phyloP scores from a whole-genome alignment of 345 rosid species.

The Hibiscus syriacus region DNA sequence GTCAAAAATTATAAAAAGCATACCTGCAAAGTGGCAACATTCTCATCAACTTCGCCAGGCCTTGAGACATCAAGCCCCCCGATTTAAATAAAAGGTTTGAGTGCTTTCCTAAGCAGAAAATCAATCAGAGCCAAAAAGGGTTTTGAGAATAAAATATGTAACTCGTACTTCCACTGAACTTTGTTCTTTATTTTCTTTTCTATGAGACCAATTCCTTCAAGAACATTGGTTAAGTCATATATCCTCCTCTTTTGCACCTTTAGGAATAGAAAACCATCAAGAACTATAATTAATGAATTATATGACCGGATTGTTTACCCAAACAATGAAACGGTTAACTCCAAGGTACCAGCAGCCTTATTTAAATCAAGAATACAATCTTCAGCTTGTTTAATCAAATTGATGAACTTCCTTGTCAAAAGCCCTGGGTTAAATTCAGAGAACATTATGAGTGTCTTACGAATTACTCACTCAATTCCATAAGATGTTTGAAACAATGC shows the following conservation, averaged over 20 bases:
- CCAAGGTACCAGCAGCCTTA: conserved; percentile 88
- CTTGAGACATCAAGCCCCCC: conserved; percentile 92
- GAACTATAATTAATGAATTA: conserved; percentile 10
- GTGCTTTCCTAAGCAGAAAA: conserved; percentile 8
- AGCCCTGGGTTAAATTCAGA: conserved; percentile 53
- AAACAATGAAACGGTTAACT: conserved; percentile 38
- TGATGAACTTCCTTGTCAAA: conserved; percentile 94
- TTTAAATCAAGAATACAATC: conserved; percentile 96
- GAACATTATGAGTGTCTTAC: conserved; percentile 1
- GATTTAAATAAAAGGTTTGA: conserved; percentile 11
- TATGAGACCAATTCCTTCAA: conserved; percentile 97
- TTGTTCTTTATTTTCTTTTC: conserved; percentile 96
- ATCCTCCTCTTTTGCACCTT: conserved; percentile 99
- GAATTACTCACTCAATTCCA: not conserved
- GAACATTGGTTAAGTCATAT: conserved; percentile 96
- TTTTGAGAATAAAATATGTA: conserved; percentile 12
- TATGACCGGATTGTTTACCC: not conserved
- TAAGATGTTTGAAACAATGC: not conserved
- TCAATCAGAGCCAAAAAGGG: not conserved
- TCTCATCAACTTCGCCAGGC: conserved; percentile 73
- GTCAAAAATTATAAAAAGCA: not conserved
- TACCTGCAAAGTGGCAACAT: conserved; percentile 80
- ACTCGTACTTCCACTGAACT: conserved; percentile 92
- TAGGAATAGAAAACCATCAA: conserved; percentile 16
- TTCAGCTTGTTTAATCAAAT: conserved; percentile 89